phyloP scores from a whole-genome alignment of 1,139 yeast species.

The Taphrina pruni region DNA sequence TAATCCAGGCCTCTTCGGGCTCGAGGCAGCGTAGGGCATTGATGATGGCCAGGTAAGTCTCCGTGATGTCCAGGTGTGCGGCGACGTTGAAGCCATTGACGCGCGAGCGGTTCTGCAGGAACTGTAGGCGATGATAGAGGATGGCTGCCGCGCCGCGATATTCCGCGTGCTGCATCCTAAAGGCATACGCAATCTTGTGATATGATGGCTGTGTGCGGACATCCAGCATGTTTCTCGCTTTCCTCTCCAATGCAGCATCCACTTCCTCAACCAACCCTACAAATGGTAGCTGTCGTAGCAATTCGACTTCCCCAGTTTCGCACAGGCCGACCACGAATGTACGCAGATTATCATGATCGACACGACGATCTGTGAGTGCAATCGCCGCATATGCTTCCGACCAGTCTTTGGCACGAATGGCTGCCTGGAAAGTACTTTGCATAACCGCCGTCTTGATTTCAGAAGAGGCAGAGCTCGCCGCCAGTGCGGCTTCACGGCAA shows the following conservation, averaged over 20 bases:
- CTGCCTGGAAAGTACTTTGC: conserved; percentile 22
- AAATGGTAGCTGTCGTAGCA: conserved; percentile 34
- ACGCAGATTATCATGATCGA: conserved; percentile 35
- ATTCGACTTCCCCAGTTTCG: conserved; percentile 31
- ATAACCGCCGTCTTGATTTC: background rate
- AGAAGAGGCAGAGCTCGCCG: background rate
- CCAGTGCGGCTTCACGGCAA: conserved; percentile 23
- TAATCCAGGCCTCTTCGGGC: conserved; percentile 41
- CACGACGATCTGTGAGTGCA: background rate
- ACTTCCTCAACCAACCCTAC: conserved; percentile 41
- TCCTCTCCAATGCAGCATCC: conserved; percentile 34
- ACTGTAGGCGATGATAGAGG: conserved; percentile 39
- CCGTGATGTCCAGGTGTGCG: conserved; percentile 41
- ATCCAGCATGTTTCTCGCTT: conserved; percentile 41
- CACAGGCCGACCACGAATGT: conserved; percentile 33
- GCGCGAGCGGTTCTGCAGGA: conserved; percentile 24
- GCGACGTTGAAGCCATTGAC: conserved; percentile 25
- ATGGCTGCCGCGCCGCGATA: conserved; percentile 42
- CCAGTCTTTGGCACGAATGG: conserved; percentile 19
- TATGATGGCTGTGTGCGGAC: conserved; percentile 39
- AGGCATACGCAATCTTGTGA: conserved; percentile 42
- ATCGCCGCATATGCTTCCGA: conserved; percentile 30
- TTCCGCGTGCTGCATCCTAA: conserved; percentile 38
- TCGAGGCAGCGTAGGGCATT: conserved; percentile 41
- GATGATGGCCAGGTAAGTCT: conserved; percentile 41